A percentile compares a stretch with the other conserved stretches of the same genome.
These are phyloP conservation scores for Hypholoma fasciculare DNA, from an alignment of 768 basidiomycete species.

Conservation along the genomic window DNA sequence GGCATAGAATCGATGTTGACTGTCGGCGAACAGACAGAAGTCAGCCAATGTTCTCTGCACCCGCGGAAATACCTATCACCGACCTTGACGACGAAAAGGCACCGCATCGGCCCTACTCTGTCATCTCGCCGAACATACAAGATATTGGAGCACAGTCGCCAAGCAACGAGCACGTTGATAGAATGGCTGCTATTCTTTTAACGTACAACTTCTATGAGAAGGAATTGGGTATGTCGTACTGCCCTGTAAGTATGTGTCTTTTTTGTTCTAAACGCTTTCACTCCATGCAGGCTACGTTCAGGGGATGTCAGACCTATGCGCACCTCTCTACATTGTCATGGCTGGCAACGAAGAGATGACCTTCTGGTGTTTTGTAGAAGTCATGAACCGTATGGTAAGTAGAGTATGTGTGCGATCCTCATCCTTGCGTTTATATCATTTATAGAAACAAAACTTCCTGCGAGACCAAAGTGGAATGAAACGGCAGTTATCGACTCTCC, in stretches of 20 bases:
- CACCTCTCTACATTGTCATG: constrained; percentile 92
- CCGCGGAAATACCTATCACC: constrained; percentile 31
- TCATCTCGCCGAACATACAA: constrained; percentile 69
- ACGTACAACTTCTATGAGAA: constrained; percentile 92
- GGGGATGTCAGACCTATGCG: constrained; percentile 96
- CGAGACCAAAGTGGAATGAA: constrained; percentile 99
- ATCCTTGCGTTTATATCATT: constrained; percentile 6
- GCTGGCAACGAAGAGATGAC: constrained; percentile 86
- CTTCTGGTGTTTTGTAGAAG: constrained; percentile 95
- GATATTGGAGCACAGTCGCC: constrained; percentile 89
- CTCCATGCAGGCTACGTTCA: constrained; percentile 82
- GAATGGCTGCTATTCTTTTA: constrained; percentile 81
- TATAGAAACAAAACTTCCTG: constrained; percentile 90
- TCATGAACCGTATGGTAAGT: constrained; percentile 93
- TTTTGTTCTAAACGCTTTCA: background rate
- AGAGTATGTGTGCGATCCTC: constrained; percentile 10
- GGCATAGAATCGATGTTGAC: constrained; percentile 95
- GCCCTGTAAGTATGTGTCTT: constrained; percentile 6
- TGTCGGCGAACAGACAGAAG: constrained; percentile 94
- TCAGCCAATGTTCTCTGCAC: constrained; percentile 82
- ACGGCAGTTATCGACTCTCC: constrained; percentile 84
- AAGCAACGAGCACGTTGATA: constrained; percentile 88
- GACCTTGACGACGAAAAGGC: constrained; percentile 55
- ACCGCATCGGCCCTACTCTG: constrained; percentile 55
- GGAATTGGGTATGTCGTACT: constrained; percentile 65